Evolutionary conservation across 2,329 filamentous ascomycete species (phyloP), one percentile per base, ranked within the genome.

Genomic region (Emmonsia crescens): DNA sequence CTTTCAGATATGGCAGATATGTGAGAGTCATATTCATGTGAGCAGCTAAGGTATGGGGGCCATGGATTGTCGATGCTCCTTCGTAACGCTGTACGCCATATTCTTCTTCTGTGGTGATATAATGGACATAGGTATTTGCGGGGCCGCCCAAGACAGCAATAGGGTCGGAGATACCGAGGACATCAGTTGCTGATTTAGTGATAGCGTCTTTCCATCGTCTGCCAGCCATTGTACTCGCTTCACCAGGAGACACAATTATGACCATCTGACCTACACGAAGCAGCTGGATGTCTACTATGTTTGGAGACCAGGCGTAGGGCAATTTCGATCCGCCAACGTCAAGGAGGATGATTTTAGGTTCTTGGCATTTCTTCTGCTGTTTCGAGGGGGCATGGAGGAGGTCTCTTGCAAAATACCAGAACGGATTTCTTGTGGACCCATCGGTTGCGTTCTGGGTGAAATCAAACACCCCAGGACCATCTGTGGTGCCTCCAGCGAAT

Each of bases 221-320:
- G 0, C 92, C 92, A 1, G 89, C 84, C 93, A 96, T 97, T 4
- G 92, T 96, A 0, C 89, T 94, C 0, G 89, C 91, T 74, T 96
- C 93, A 36, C 91, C 91, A 0, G 92, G 88, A 38, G 88, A 88
- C 33, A 96, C 84, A 64, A 96, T 85, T 64, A 96, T 87, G 61
- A 95, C 79, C 6, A 96, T 76, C 69, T 94, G 89, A 0, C 93
- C 93, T 0, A 93, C 88, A 14, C 93, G 88, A 16, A 96, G 80
- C 36, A 88, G 80, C 71, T 96, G 93, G 10, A 96, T 82, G 71
- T 96, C 91, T 54, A 96, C 91, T 55, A 96, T 85, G 67, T 96
- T 96, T 0, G 93, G 90, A 0, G 88, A 86, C 93, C 93, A 97
- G 6, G 84, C 78, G 73, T 96, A 96, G 0, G 93, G 93, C 10